Evolutionary conservation across 805 yeast species (phyloP), one percentile per base, ranked within the genome.

Genomic region (Brettanomyces custersianus): DNA sequence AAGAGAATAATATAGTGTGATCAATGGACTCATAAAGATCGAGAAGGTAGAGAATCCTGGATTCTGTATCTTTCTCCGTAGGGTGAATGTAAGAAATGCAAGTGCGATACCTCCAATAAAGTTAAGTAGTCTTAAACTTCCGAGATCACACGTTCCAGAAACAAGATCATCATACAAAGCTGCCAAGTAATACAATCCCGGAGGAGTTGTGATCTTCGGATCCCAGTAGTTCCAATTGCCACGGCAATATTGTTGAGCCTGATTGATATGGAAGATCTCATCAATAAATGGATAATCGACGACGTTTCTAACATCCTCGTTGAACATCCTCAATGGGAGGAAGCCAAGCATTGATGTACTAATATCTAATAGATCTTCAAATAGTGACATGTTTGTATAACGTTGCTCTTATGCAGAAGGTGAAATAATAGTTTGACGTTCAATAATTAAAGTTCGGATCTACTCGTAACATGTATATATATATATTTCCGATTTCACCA

Each of bases 151-250:
- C 1, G 52, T 59, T 17, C 41, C 29, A 4, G 39, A 44, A 2
- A 47, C 35, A 3, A 66, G 34, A 24, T 57, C 57, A 7, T 62
- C 31, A 41, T 66, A 70, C 3, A 45, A 42, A 22, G 58, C 57
- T 4, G 73, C 74, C 8, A 73, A 43, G 5, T 56, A 38, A 52
- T 92, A 90, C 13, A 90, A 62, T 0, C 97, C 98, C 1, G 97
- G 97, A 1, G 98, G 98, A 0, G 98, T 92, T 2, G 98, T 90
- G 52, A 92, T 86, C 52, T 90, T 88, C 10, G 77, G 68, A 55
- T 92, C 86, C 95, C 95, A 87, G 1, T 61, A 48, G n/a, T 43
- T 36, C 60, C 77, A 86, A 35, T 74, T 62, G 10, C 80, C 80
- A 2, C 54, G 45, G 40, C 85, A 71, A 50, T 81, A 87, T 33